Evolutionary conservation across 148 eudicot species (phyloP).

Genomic region (Rheum nobile): DNA sequence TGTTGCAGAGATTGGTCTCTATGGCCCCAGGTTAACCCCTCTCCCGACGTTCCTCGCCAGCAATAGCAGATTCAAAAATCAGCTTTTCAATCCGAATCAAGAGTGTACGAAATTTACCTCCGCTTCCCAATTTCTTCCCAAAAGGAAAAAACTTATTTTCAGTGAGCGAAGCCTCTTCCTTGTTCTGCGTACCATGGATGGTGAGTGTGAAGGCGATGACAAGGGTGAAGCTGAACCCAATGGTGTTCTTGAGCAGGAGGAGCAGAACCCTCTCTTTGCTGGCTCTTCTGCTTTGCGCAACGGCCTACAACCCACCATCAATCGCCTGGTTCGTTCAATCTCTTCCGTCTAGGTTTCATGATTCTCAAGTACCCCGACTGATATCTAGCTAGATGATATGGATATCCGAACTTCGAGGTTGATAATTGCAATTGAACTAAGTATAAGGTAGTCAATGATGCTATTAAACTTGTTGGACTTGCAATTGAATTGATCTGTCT

Average conservation of each 20-base stretch:
- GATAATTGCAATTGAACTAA: not conserved
- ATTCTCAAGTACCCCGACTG: not conserved
- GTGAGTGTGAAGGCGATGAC: not conserved
- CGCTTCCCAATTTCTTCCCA: not conserved
- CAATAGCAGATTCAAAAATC: not conserved
- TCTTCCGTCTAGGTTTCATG: not conserved
- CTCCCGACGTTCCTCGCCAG: not conserved
- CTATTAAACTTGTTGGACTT: too few relatives aligned
- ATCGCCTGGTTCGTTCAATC: slow-evolving; percentile 4
- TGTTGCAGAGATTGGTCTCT: not conserved
- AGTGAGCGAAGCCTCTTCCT: not conserved
- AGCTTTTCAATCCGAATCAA: not conserved
- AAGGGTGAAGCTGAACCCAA: not conserved
- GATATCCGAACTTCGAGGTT: too few relatives aligned
- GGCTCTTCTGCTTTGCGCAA: not conserved
- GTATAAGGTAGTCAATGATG: not conserved
- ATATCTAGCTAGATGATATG: too few relatives aligned
- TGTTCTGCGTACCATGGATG: not conserved
- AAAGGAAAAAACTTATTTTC: not conserved
- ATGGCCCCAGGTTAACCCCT: not conserved
- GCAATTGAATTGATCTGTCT: too few relatives aligned
- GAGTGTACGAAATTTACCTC: too few relatives aligned
- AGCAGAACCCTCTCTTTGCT: not conserved
- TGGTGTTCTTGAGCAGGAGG: not conserved
- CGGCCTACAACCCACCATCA: not conserved